Base-by-base conservation (phyloP, 257 asterid genomes). In the Salvia miltiorrhiza region DNA sequence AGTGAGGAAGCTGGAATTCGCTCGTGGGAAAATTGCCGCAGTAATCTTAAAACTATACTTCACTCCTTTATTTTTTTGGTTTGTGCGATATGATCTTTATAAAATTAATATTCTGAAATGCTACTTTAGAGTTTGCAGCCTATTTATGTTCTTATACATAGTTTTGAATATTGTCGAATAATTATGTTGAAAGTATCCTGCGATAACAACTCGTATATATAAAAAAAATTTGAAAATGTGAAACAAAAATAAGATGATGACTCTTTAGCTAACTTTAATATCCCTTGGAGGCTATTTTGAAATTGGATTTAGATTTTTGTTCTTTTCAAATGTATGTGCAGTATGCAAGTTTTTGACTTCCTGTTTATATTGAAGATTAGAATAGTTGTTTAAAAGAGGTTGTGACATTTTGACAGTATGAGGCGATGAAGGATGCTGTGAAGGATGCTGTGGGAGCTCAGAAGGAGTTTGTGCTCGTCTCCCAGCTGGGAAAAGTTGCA, bases 11-110 rank as follows among this genome's bases (percentile, higher is more conserved):
- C 72, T 83, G 75, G 81, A 77, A 35, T 80, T 60, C 30, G 79
- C 72, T 16, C 67, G 13, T 50, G 88, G 88, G 64, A 67, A 83
- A 76, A 49, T 78, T 63, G 79, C 69, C n/a, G 88, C 75, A 35
- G 88, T 79, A 82, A 65, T 37, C 9, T 61, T 24, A 5, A n/a
- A 43, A 44, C 62, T 70, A 54, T 7, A 56, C 63, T 28, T 13
- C 1, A 26, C 20, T 35, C 20, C 56, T 32, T 19, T 13, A 13
- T 11, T 37, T 19, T 50, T 55, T 16, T 19, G 3, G 16, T 33
- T 43, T 62, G 7, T 3, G 20, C 0, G 20, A 14, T 30, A 5
- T 28, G 44, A n/a, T 57, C 19, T 21, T 39, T 4, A 20, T 21
- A 19, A 30, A 30, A 45, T 14, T 28, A 17, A 10, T 19, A 30